Evolutionary conservation across 2,329 filamentous ascomycete species (phyloP), one percentile per base, ranked within the genome.

Genomic region (Microcyclosporella mali): DNA sequence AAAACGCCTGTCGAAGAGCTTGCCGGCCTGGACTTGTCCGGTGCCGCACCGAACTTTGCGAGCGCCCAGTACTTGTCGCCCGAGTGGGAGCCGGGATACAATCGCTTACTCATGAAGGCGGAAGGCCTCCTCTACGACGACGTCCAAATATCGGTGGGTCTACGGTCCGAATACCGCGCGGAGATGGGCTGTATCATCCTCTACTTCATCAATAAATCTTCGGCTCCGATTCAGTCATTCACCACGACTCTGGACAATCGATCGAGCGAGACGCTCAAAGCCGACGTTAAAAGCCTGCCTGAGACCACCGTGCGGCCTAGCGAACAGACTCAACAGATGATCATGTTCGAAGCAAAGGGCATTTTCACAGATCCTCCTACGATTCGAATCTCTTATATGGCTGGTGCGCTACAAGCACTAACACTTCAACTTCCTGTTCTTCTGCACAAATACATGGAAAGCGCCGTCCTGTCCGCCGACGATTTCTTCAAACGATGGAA

Each of bases 401-500:
- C 92, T 1, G 94, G 92, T 49, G 87, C 92, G 2, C 71, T 98
- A 43, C 92, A 98, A 66, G 90, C 88, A 1, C 72, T 97, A 30
- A 98, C 92, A 0, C 71, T 98, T 31, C 90, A 94, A 64, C 74
- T 98, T 3, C 92, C 92, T 0, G 78, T 98, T 3, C 73, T 86
- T 0, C 78, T 90, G 41, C 90, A 97, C 67, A 95, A 95, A 64
- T 98, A 95, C 61, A 95, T 97, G 88, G 89, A 95, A 50, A 80
- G 86, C 0, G 89, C 92, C 0, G 84, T 92, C 43, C 72, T 98
- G 30, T 79, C 79, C 6, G 81, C 84, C 0, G 92, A 98, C 40
- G 92, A 98, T 62, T 98, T 97, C 68, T 98, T 98, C 78, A 95
- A 94, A 73, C 77, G 94, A 39, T 98, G 92, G 92, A 94, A 95